Conservation (phyloP, 2,329 filamentous ascomycete species). For the Chrysoporthe austroafricana region DNA sequence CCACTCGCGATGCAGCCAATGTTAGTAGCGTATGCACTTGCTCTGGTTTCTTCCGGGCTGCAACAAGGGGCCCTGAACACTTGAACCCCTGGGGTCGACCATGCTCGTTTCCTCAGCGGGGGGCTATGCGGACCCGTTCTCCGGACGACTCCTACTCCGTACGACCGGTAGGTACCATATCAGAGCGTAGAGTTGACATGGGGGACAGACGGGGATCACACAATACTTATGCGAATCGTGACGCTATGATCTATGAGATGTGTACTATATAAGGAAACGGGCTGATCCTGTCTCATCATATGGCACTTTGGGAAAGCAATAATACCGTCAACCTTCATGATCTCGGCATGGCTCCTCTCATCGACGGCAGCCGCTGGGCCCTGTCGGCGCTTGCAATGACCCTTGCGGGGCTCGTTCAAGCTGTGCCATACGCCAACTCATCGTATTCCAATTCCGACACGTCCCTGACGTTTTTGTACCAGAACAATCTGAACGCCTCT, state of each 20-base stretch:
- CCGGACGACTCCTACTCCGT: slow-evolving; percentile 12
- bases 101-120: neutral
- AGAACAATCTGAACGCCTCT: slow-evolving; percentile 58
- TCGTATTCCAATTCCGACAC: slow-evolving; percentile 41
- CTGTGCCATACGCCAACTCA: neutral
- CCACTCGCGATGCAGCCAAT: slow-evolving; percentile 12
- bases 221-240: neutral
- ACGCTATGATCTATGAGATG: neutral
- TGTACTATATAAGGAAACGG: slow-evolving; percentile 5
- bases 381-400: slow-evolving; percentile 10
- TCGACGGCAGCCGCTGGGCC: slow-evolving; percentile 10
- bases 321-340: neutral
- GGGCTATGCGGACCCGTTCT: neutral
- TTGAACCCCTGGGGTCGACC: neutral
- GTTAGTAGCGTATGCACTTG: neutral
- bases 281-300: neutral
- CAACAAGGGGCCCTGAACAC: neutral
- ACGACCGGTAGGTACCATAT: slow-evolving; percentile 9
- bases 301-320: neutral
- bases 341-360: slow-evolving; percentile 12
- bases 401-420: slow-evolving; percentile 4
- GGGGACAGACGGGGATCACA: neutral
- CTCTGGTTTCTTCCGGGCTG: neutral
- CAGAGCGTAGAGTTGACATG: no score
- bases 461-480: slow-evolving; percentile 54